Evolutionary conservation across 2,329 filamentous ascomycete species (phyloP).

Genomic region (Aspergillus clavatus): DNA sequence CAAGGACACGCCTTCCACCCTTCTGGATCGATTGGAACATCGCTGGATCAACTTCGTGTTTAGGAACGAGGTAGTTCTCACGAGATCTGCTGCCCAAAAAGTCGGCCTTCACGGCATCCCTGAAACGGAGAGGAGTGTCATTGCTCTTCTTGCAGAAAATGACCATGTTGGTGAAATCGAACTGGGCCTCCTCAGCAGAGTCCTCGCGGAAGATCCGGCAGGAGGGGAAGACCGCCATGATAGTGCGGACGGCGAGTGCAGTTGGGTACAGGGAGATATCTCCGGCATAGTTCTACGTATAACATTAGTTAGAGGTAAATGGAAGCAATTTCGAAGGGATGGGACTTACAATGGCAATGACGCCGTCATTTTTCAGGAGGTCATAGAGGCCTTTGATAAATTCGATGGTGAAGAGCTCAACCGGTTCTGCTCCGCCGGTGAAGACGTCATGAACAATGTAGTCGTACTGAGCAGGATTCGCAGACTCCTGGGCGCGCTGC

Average conservation of each 20-base stretch:
- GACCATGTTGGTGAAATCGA: conserved; percentile 92
- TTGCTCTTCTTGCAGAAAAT: conserved; percentile 78
- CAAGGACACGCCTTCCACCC: conserved; percentile 36
- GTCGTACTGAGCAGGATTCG: conserved; percentile 57
- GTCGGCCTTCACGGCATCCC: conserved; percentile 60
- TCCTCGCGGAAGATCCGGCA: conserved; percentile 89
- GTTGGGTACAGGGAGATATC: conserved; percentile 75
- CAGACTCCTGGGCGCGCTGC: conserved; percentile 45
- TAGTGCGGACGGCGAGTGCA: conserved; percentile 74
- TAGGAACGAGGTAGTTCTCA: conserved; percentile 65
- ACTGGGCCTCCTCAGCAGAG: conserved; percentile 48
- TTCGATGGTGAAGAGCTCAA: conserved; percentile 78
- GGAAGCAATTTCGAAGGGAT: neutral
- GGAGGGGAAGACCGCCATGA: conserved; percentile 74
- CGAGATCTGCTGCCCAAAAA: conserved; percentile 68
- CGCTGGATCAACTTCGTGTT: conserved; percentile 58
- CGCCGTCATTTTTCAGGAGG: conserved; percentile 71
- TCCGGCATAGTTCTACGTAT: conserved; percentile 79
- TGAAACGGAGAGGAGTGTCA: conserved; percentile 56
- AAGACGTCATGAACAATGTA: conserved; percentile 98
- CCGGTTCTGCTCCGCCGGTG: conserved; percentile 89
- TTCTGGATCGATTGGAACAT: conserved; percentile 41
- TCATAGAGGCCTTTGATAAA: conserved; percentile 68
- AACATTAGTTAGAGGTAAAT: conserved; percentile 9
- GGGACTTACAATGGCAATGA: conserved; percentile 74